phyloP scores from a whole-genome alignment of 177 flowering plant species.

The Vitis hybrid region DNA sequence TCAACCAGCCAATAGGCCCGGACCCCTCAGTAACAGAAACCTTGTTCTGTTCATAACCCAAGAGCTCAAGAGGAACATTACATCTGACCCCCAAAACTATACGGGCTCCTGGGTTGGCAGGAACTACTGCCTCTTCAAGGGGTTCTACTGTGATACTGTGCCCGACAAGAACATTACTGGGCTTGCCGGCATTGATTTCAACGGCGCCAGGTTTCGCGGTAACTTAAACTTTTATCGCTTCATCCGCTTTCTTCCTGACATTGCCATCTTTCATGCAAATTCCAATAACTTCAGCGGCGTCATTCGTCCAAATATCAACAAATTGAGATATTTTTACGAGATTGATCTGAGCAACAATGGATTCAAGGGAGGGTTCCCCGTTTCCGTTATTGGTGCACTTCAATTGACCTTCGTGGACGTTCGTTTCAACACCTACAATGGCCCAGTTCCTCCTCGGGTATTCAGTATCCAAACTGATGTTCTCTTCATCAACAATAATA shows the following conservation, averaged over 20 bases:
- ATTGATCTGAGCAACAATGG: conserved; percentile 51
- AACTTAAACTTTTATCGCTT: conserved; percentile 14
- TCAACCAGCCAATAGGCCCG: not conserved
- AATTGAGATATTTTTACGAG: conserved; percentile 34
- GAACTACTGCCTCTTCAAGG: conserved; percentile 30
- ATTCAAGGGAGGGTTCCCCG: conserved; percentile 35
- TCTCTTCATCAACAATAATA: conserved; percentile 50
- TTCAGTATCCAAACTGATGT: conserved; percentile 30
- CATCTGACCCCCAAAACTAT: conserved; percentile 21
- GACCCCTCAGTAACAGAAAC: conserved; percentile 1
- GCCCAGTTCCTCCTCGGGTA: conserved; percentile 25
- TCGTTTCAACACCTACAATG: conserved; percentile 37
- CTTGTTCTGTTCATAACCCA: conserved; percentile 6
- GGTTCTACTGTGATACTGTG: conserved; percentile 29
- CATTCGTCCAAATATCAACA: conserved; percentile 11
- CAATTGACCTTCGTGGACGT: conserved; percentile 38
- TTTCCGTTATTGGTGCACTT: conserved; percentile 17
- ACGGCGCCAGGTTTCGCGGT: conserved; percentile 15
- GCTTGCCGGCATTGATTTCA: conserved; percentile 26
- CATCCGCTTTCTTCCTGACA: conserved; percentile 24
- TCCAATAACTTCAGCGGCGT: conserved; percentile 39
- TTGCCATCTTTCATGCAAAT: conserved; percentile 41
- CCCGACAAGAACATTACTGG: conserved; percentile 16
- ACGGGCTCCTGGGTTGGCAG: conserved; percentile 36
- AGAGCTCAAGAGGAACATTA: conserved; percentile 22